A percentile compares a stretch with the other conserved stretches of the same genome.
phyloP scores from a whole-genome alignment of 768 basidiomycete species.

The Leccinum boreale region DNA sequence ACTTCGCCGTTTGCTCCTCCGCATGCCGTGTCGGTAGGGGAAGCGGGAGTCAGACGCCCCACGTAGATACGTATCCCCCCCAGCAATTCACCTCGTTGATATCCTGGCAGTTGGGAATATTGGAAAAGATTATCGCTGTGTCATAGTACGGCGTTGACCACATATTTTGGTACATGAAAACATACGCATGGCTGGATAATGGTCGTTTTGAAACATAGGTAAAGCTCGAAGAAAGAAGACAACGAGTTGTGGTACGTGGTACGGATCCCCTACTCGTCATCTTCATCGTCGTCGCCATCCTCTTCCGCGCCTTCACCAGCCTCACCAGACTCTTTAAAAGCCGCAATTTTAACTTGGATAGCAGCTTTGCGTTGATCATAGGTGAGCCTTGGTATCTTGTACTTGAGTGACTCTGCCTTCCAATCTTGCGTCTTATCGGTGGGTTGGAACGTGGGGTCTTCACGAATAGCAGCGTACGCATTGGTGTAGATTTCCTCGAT shows the following conservation, averaged over 20 bases:
- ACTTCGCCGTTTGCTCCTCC: constrained; percentile 53
- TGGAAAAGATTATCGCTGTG: constrained; percentile 37
- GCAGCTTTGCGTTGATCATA: constrained; percentile 71
- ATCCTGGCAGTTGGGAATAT: constrained; percentile 52
- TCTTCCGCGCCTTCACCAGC: constrained; percentile 39
- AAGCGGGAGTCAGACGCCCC: constrained; percentile 38
- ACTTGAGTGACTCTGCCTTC: constrained; percentile 80
- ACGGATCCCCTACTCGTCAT: constrained; percentile 49
- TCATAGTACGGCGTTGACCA: constrained; percentile 12
- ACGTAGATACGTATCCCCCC: constrained; percentile 40
- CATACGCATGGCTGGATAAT: constrained; percentile 18
- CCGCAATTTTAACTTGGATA: constrained; percentile 86
- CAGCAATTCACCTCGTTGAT: constrained; percentile 38
- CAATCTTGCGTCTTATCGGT: constrained; percentile 89
- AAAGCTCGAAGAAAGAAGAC: background rate
- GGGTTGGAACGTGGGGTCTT: constrained; percentile 87
- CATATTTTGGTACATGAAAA: constrained; percentile 12
- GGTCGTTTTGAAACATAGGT: constrained; percentile 12
- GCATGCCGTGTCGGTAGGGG: constrained; percentile 50
- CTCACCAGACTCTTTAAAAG: constrained; percentile 72
- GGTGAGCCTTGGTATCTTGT: constrained; percentile 66
- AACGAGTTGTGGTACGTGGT: background rate
- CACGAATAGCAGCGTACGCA: constrained; percentile 94
- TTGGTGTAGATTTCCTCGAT: constrained; percentile 94
- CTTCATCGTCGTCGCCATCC: constrained; percentile 38